phyloP scores from a whole-genome alignment of 495 filamentous ascomycete species.

The Hypoxylon rickii region DNA sequence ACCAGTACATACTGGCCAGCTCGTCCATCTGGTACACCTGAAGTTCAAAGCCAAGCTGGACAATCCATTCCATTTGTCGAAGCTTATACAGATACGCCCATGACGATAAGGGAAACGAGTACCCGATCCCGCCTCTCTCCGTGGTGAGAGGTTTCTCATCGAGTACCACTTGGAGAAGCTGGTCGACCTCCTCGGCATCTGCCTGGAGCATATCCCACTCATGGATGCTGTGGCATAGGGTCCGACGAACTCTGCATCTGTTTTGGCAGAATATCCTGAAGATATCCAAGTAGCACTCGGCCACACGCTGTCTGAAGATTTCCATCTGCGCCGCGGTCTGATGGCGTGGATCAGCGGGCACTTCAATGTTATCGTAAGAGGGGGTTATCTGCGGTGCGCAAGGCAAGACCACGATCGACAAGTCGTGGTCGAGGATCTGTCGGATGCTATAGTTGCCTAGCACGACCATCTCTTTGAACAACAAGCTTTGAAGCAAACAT shows the following conservation, averaged over 20 bases:
- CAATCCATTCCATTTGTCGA: conserved; percentile 79
- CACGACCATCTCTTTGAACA: conserved; percentile 72
- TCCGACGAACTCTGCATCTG: conserved; percentile 81
- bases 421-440: conserved; percentile 76
- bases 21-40: conserved; percentile 88
- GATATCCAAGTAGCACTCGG: conserved; percentile 78
- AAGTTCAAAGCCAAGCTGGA: conserved; percentile 95
- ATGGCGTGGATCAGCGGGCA: conserved; percentile 75
- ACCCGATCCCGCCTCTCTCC: conserved; percentile 49
- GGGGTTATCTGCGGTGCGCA: conserved; percentile 71
- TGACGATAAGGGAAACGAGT: conserved; percentile 70
- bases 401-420: conserved; percentile 76
- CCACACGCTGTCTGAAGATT: conserved; percentile 73
- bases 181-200: conserved; percentile 81
- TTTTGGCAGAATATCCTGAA: conserved; percentile 87
- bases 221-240: conserved; percentile 75
- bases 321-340: conserved; percentile 79
- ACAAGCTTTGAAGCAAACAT: conserved; percentile 73
- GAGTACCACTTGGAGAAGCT: conserved; percentile 65
- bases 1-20: conserved; percentile 89
- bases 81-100: conserved; percentile 93
- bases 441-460: conserved; percentile 69
- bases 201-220: conserved; percentile 86
- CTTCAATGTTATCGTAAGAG: conserved; percentile 73
- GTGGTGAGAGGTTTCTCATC: conserved; percentile 60